Base-by-base conservation (phyloP, 768 basidiomycete genomes). In the Boletus reticulatus region DNA sequence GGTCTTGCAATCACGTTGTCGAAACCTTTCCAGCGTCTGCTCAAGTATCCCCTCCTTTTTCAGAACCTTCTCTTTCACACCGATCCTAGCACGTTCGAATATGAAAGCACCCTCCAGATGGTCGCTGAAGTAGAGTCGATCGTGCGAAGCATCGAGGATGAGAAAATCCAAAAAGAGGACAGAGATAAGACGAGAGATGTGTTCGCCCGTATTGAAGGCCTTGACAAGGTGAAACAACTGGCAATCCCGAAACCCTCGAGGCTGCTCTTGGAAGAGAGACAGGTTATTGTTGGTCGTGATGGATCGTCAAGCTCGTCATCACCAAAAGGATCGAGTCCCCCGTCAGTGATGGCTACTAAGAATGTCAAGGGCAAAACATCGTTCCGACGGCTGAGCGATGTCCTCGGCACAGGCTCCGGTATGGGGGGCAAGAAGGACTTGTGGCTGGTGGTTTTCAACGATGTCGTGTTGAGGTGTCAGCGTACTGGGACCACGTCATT, bases 1-100 rank as follows among this genome's bases (percentile, higher is more conserved):
- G 94, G 94, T 4, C 79, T 99, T 52, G 89, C 93, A 36, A 99
- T 99, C 68, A 92, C 92, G 0, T 78, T 98, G 11, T 95, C 93
- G 19, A 98, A 98, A 70, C 96, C 97, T 3, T 97, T 99, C 76
- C 96, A 98, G 68, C 84, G 96, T 41, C 78, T 99, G 34, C 84
- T 97, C 68, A 98, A 98, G 71, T 97, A 98, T 71, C 97, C 97
- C 5, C 81, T 99, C 34, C 83, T 99, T 45, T 98, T 98, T 76
- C 97, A 99, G 74, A 98, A 97, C 70, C 81, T 98, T 16, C 84
- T 98, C 52, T 98, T 89, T 75, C 92, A 94, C 73, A 97, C 96
- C 17, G 97, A 99, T 64, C 94, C 97, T 3, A 94, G 92, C 59
- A 94, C 95, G 4, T 94, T 89, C 65, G 97, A 99, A 74, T 99